Conservation (phyloP, 2,329 filamentous ascomycete species). For the Bipolaris gigantea region DNA sequence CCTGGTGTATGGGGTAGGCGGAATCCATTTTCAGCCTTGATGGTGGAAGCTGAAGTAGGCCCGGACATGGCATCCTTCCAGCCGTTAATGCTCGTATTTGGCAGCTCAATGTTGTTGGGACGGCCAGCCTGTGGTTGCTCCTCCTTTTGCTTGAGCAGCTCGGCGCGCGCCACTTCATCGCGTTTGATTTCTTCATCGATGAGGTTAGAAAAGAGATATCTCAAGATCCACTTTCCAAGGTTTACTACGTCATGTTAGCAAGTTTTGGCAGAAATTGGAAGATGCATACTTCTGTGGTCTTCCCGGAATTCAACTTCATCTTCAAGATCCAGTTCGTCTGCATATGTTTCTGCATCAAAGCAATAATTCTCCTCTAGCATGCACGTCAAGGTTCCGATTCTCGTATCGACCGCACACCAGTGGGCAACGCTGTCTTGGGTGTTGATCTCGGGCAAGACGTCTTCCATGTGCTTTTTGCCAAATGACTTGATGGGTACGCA, state of each 20-base stretch:
- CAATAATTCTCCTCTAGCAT: conserved; percentile 92
- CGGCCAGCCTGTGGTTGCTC: conserved; percentile 59
- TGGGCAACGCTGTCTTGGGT: conserved; percentile 87
- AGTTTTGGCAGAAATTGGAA: not conserved
- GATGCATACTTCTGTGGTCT: conserved; percentile 80
- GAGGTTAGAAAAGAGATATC: conserved; percentile 86
- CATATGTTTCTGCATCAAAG: conserved; percentile 97
- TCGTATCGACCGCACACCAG: conserved; percentile 94
- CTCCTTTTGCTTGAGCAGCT: conserved; percentile 67
- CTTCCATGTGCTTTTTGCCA: conserved; percentile 90
- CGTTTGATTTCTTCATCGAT: conserved; percentile 88
- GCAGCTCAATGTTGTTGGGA: conserved; percentile 64
- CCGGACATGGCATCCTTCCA: conserved; percentile 47
- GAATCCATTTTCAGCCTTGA: conserved; percentile 63
- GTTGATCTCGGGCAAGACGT: conserved; percentile 84
- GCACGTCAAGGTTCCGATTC: conserved; percentile 88
- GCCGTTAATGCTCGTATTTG: conserved; percentile 50
- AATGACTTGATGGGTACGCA: conserved; percentile 89
- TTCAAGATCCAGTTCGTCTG: conserved; percentile 78
- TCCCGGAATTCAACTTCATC: conserved; percentile 81
- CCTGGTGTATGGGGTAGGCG: conserved; percentile 69
- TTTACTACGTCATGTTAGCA: conserved; percentile 64
- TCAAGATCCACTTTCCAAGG: conserved; percentile 91
- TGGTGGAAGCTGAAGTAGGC: conserved; percentile 53
- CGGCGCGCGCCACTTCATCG: conserved; percentile 73